phyloP scores from a whole-genome alignment of 306 rosid species.

The Trifolium repens region DNA sequence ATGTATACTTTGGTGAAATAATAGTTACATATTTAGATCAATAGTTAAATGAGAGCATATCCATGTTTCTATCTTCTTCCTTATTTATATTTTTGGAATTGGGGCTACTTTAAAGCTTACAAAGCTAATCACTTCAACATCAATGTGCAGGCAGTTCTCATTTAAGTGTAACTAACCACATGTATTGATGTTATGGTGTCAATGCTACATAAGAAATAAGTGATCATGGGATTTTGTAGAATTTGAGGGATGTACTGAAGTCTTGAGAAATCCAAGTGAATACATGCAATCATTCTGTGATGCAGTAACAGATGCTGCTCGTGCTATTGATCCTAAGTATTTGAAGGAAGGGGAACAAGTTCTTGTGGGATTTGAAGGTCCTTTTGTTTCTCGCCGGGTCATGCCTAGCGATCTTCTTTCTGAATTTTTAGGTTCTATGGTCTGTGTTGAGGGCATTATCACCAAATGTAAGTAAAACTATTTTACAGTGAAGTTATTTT shows the following conservation, averaged over 20 bases:
- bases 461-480: constrained; percentile 73
- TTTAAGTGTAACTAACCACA: background rate
- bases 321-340: constrained; percentile 71
- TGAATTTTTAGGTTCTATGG: constrained; percentile 92
- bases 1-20: too few relatives aligned
- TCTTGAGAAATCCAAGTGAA: constrained; percentile 78
- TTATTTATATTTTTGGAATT: too few relatives aligned
- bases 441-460: constrained; percentile 90
- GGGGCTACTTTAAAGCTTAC: too few relatives aligned
- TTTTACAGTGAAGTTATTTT: background rate
- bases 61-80: too few relatives aligned
- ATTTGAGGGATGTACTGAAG: constrained; percentile 5
- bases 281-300: constrained; percentile 84
- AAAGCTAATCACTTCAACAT: too few relatives aligned
- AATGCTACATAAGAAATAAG: background rate
- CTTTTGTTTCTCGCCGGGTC: constrained; percentile 87
- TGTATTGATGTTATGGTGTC: background rate
- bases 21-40: too few relatives aligned
- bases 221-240: constrained; percentile 13
- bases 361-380: constrained; percentile 88
- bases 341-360: constrained; percentile 91
- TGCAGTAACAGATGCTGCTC: constrained; percentile 84
- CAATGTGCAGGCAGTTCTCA: too few relatives aligned
- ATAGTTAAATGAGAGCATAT: too few relatives aligned
- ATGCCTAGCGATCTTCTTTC: constrained; percentile 91